Evolutionary conservation across 2,329 filamentous ascomycete genomes (phyloP), one percentile per base, ranked within the genome.

Genomic region (Ascochyta clinopodiicola): DNA sequence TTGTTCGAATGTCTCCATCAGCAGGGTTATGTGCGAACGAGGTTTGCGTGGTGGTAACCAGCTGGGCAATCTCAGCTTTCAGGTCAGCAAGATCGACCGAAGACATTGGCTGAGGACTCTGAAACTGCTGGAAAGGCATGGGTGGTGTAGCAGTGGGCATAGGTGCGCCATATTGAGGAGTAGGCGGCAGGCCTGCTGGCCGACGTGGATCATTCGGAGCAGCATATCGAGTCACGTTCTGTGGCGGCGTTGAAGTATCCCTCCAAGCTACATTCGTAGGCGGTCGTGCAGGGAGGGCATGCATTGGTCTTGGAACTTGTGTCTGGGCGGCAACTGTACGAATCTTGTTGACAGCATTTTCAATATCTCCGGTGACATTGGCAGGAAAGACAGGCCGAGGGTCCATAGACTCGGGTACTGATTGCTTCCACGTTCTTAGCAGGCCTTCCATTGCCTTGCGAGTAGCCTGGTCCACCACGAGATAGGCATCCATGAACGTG

Each of bases 341-440:
- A 47, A 90, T 92, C 76, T 95, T 96, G 75, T 95, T 91, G 56
- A 99, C 82, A 45, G 94, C 93, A 76, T 92, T 96, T 76, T 99
- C 95, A 64, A 99, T 98, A 38, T 91, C 91, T 47, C 90, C 86
- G 38, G 94, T 96, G 55, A 93, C 86, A 53, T 98, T 92, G 35
- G 87, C 84, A 25, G 92, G 86, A 72, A 99, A 99, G 46, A 99
- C 94, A 7, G 95, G 93, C 59, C 91, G 86, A n/a, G 88, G 88
- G 69, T 96, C 94, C 73, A 96, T 86, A 13, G 95, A 96, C 44
- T 94, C 95, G 1, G 94, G 92, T 13, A 98, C 92, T 2, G 95
- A 91, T 69, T 96, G 91, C 77, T 97, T 98, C 95, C 95, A 99
- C 0, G 95, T 99, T 77, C 91, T 92, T 66, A 99, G 82, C 89